Evolutionary conservation across 23 red algal species (phyloP).

Genomic region (Porphyridium purpureum): DNA sequence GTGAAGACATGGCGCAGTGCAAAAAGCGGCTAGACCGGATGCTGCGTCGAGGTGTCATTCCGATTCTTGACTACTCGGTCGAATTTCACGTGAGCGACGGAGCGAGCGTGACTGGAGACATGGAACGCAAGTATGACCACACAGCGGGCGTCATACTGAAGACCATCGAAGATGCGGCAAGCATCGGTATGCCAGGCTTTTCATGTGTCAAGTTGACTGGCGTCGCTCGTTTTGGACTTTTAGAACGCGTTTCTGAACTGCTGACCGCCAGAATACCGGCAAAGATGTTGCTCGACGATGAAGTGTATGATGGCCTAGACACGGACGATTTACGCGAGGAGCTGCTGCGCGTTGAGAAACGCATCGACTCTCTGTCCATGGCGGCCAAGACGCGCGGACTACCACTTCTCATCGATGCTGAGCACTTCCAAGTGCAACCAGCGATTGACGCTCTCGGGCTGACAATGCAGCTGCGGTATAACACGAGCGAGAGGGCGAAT

Average conservation of each 20-base stretch:
- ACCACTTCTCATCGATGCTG: constrained; percentile 40
- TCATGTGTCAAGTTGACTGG: neutral
- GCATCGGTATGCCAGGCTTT: neutral
- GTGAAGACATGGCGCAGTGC: neutral
- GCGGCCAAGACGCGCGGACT: constrained; percentile 2
- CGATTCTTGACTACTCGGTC: neutral
- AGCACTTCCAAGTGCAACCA: constrained; percentile 16
- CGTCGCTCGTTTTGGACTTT: neutral
- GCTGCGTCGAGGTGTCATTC: neutral
- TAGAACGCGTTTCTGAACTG: neutral
- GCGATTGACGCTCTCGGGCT: constrained; percentile 22
- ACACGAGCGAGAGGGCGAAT: constrained; percentile 1
- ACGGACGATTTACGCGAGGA: neutral
- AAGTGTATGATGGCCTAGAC: neutral
- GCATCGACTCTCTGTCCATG: neutral
- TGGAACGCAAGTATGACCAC: neutral
- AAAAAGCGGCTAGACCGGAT: neutral
- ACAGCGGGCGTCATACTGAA: neutral
- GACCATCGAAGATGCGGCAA: neutral
- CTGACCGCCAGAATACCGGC: neutral
- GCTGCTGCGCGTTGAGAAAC: neutral
- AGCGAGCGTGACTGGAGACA: neutral
- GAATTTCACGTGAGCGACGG: neutral
- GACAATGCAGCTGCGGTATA: constrained; percentile 7
- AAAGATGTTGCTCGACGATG: neutral